Conservation (phyloP, 352 stramenopile species). For the Pythium phragmitis region DNA sequence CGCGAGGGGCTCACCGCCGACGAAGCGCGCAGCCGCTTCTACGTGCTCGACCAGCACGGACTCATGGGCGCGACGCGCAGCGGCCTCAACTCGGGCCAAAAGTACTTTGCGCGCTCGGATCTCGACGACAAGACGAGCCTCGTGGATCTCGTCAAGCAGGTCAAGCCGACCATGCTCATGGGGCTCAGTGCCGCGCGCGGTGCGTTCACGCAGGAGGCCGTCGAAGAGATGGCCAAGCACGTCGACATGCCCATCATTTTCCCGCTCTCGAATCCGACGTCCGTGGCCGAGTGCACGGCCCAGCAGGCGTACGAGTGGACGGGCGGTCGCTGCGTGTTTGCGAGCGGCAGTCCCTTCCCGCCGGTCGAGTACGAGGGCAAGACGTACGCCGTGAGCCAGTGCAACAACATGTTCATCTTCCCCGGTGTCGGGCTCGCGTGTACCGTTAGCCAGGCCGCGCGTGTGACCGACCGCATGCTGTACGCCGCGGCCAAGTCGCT, state of each 20-base stretch:
- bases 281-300: slow-evolving; percentile 95
- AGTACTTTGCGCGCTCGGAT: slow-evolving; percentile 74
- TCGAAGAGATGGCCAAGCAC: slow-evolving; percentile 88
- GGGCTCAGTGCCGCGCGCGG: slow-evolving; percentile 88
- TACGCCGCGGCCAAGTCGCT: slow-evolving; percentile 93
- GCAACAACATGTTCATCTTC: slow-evolving; percentile 99
- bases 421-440: slow-evolving; percentile 93
- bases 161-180: slow-evolving; percentile 95
- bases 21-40: slow-evolving; percentile 71
- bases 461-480: slow-evolving; percentile 94
- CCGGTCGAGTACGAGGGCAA: slow-evolving; percentile 89
- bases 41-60: slow-evolving; percentile 79
- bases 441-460: slow-evolving; percentile 73
- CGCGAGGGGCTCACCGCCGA: slow-evolving; percentile 69
- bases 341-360: slow-evolving; percentile 94
- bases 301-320: slow-evolving; percentile 97
- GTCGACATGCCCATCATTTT: slow-evolving; percentile 94
- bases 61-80: slow-evolving; percentile 50
- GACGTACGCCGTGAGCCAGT: slow-evolving; percentile 81
- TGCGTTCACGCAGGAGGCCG: slow-evolving; percentile 85
- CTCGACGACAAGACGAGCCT: slow-evolving; percentile 73
- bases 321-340: slow-evolving; percentile 94
- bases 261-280: slow-evolving; percentile 96
- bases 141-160: slow-evolving; percentile 77
- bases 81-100: slow-evolving; percentile 69